Conservation (phyloP, 2,329 filamentous ascomycete species). For the Colletotrichum phormii region DNA sequence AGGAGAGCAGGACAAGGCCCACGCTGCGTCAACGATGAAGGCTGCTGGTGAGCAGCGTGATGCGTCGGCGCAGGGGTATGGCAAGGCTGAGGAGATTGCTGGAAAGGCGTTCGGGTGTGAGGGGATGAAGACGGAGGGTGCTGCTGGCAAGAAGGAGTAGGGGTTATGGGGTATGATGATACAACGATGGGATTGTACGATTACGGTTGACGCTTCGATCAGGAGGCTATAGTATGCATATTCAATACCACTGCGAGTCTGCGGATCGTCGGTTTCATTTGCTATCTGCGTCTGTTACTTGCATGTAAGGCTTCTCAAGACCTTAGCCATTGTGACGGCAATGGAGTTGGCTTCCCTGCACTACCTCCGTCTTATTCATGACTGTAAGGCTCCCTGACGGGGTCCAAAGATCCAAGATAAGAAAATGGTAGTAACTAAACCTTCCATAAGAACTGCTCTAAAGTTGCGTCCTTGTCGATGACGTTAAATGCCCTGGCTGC, state of each 20-base stretch:
- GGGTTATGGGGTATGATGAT: background rate
- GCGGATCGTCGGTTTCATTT: too few species aligned
- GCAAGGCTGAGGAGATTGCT: constrained; percentile 72
- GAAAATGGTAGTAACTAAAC: background rate
- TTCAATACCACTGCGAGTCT: too few species aligned
- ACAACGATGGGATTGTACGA: background rate
- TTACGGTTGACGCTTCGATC: too few species aligned
- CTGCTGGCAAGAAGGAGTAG: constrained; percentile 56
- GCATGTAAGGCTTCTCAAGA: too few species aligned
- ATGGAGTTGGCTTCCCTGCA: too few species aligned
- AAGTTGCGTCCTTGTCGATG: background rate
- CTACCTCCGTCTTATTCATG: too few species aligned
- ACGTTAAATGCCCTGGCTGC: background rate
- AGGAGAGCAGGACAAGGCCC: constrained; percentile 72
- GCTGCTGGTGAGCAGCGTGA: constrained; percentile 68
- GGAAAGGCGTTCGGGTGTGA: constrained; percentile 74
- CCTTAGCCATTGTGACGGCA: too few species aligned
- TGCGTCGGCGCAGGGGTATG: constrained; percentile 63
- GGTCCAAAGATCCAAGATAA: too few species aligned
- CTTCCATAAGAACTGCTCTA: background rate
- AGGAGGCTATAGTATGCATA: too few species aligned
- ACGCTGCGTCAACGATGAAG: constrained; percentile 73
- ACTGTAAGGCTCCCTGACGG: too few species aligned
- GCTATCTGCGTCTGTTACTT: too few species aligned
- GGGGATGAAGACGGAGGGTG: constrained; percentile 75